phyloP scores from a whole-genome alignment of 1,284 basidiomycete species.

The Taiwanofungus camphoratus region DNA sequence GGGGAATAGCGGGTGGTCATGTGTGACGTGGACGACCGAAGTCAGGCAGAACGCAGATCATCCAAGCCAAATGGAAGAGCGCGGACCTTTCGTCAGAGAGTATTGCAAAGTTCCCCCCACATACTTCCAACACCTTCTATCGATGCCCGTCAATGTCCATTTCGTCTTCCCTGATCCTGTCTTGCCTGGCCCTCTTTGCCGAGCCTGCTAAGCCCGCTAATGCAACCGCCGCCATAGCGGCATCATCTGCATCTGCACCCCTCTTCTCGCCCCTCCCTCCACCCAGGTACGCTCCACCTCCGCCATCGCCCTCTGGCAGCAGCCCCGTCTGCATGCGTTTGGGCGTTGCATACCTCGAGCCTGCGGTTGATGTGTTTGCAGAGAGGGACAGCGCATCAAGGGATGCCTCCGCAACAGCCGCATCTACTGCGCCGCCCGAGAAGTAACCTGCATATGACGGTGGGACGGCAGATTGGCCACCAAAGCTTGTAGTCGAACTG shows the following conservation, averaged over 20 bases:
- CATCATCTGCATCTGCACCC: slow-evolving; percentile 14
- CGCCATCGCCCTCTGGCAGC: slow-evolving; percentile 19
- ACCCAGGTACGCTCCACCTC: slow-evolving; percentile 3
- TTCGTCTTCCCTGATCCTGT: slow-evolving; percentile 12
- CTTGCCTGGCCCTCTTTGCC: slow-evolving; percentile 19
- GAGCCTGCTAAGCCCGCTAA: slow-evolving; percentile 20
- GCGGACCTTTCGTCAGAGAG: too few relatives aligned
- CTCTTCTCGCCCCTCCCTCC: slow-evolving; percentile 14
- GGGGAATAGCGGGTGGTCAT: too few relatives aligned
- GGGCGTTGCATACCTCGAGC: slow-evolving; percentile 22
- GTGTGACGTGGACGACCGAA: too few relatives aligned
- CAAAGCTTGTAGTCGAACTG: slow-evolving; percentile 15
- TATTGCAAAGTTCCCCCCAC: too few relatives aligned
- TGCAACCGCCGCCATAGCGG: slow-evolving; percentile 20
- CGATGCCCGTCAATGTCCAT: slow-evolving; percentile 18
- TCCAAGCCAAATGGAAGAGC: too few relatives aligned
- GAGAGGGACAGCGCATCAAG: slow-evolving; percentile 24
- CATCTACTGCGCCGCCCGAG: slow-evolving; percentile 15
- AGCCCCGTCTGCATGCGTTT: slow-evolving; percentile 17
- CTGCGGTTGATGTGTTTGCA: slow-evolving; percentile 10
- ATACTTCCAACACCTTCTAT: too few relatives aligned
- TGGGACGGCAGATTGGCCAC: slow-evolving; percentile 9
- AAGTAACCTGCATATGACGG: slow-evolving; percentile 16
- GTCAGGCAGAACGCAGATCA: too few relatives aligned
- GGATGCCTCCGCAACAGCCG: slow-evolving; percentile 14